phyloP scores from a whole-genome alignment of 495 filamentous ascomycete genomes.

The Apiosordaria backusii region DNA sequence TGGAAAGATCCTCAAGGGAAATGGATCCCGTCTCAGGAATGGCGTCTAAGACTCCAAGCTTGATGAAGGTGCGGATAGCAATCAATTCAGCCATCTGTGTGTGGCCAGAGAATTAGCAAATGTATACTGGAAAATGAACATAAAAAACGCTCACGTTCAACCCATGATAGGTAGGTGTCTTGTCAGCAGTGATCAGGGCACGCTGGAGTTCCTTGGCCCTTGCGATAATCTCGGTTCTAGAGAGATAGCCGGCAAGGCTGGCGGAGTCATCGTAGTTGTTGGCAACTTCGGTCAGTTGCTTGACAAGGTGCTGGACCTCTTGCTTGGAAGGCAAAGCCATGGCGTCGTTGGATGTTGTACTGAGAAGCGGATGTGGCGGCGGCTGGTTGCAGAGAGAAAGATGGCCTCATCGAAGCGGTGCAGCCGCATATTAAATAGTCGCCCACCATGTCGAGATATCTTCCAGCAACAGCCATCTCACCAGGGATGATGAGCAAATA shows the following conservation, averaged over 20 bases:
- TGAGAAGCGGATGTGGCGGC: background rate
- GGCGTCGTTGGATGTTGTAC: background rate
- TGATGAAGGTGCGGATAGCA: slow-evolving; percentile 25
- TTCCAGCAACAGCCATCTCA: background rate
- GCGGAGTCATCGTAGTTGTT: slow-evolving; percentile 16
- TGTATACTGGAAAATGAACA: background rate
- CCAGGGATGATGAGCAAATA: background rate
- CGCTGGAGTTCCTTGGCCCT: slow-evolving; percentile 18
- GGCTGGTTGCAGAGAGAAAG: background rate
- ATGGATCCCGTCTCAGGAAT: slow-evolving; percentile 22
- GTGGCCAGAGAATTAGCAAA: background rate
- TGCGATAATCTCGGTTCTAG: slow-evolving; percentile 16
- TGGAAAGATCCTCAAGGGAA: slow-evolving; percentile 18
- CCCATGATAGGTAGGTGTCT: slow-evolving; percentile 23
- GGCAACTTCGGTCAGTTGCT: slow-evolving; percentile 7
- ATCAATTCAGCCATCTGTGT: slow-evolving; percentile 25
- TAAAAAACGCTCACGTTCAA: slow-evolving; percentile 13
- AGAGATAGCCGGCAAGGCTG: slow-evolving; percentile 19
- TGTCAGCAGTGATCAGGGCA: slow-evolving; percentile 15
- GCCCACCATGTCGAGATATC: background rate
- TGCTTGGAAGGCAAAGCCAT: slow-evolving; percentile 20
- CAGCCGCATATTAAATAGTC: background rate
- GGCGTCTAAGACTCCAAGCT: slow-evolving; percentile 19
- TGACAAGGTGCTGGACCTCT: slow-evolving; percentile 18
- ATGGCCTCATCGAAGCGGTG: background rate